phyloP scores from a whole-genome alignment of 495 filamentous ascomycete species.

The Tetracladium marchalianum region DNA sequence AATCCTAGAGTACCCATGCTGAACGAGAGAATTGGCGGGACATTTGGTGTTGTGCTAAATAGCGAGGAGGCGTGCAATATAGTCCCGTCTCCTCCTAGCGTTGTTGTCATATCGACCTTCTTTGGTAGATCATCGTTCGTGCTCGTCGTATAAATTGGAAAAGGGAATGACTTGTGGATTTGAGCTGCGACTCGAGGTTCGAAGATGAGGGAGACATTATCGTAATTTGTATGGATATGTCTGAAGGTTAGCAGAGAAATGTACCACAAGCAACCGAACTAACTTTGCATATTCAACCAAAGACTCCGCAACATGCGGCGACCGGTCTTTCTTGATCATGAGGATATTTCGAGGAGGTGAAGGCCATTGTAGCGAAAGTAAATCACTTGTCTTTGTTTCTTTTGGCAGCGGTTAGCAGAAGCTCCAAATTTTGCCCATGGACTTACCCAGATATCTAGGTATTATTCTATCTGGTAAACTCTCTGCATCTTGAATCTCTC shows the following conservation, averaged over 20 bases:
- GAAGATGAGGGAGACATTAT: slow-evolving; percentile 70
- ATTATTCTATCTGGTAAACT: slow-evolving; percentile 17
- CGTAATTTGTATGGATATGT: slow-evolving; percentile 72
- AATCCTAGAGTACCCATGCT: slow-evolving; percentile 96
- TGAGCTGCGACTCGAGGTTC: slow-evolving; percentile 64
- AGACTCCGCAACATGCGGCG: slow-evolving; percentile 57
- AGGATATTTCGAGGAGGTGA: slow-evolving; percentile 82
- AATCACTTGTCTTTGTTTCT: slow-evolving; percentile 23
- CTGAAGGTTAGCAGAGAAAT: slow-evolving; percentile 24
- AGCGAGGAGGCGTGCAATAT: slow-evolving; percentile 86
- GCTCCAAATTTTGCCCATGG: neutral
- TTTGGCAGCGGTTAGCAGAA: slow-evolving; percentile 1
- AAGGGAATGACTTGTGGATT: slow-evolving; percentile 62
- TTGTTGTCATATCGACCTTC: slow-evolving; percentile 83
- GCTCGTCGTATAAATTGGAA: slow-evolving; percentile 63
- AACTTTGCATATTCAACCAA: slow-evolving; percentile 70
- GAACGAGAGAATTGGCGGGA: slow-evolving; percentile 90
- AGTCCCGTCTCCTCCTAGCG: slow-evolving; percentile 91
- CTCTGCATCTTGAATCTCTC: slow-evolving; percentile 17
- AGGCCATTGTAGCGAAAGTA: slow-evolving; percentile 84
- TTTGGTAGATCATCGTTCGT: slow-evolving; percentile 26
- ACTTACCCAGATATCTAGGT: slow-evolving; percentile 17
- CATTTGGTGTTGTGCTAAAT: slow-evolving; percentile 69
- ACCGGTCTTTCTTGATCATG: slow-evolving; percentile 76
- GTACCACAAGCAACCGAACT: neutral